Evolutionary conservation across 331 rosid genomes (phyloP).

Genomic region (Spiraea crenata): DNA sequence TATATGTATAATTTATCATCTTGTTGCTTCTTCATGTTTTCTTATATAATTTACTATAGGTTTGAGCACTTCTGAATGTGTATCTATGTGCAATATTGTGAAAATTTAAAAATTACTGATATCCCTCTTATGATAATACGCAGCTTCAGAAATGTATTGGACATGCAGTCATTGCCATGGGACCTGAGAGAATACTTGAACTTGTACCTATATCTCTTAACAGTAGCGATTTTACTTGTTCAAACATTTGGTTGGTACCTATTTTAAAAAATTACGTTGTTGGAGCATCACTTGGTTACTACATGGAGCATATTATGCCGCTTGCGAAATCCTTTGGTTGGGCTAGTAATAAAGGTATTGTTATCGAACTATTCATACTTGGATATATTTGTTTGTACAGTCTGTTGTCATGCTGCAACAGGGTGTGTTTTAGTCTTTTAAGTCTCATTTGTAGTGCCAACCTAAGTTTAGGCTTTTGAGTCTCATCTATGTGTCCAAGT

Average conservation of each 20-base stretch:
- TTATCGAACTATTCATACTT: not conserved
- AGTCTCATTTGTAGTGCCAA: not conserved
- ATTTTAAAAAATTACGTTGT: slow-evolving; percentile 62
- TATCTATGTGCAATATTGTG: not conserved
- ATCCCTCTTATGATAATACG: slow-evolving; percentile 25
- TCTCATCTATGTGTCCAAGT: no score
- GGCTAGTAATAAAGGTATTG: slow-evolving; percentile 72
- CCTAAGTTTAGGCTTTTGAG: no score
- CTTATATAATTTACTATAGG: not conserved
- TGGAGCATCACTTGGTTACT: slow-evolving; percentile 77
- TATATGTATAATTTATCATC: not conserved
- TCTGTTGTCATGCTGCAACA: not conserved
- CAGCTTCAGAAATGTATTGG: slow-evolving; percentile 86
- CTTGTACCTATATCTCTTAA: slow-evolving; percentile 65
- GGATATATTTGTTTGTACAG: not conserved
- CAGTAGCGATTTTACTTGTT: slow-evolving; percentile 41
- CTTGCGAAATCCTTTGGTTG: slow-evolving; percentile 80
- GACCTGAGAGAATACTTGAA: slow-evolving; percentile 71
- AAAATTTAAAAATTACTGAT: not conserved
- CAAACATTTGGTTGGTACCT: slow-evolving; percentile 79
- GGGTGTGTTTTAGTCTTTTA: not conserved
- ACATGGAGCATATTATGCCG: slow-evolving; percentile 64
- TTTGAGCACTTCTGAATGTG: not conserved
- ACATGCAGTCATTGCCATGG: slow-evolving; percentile 81
- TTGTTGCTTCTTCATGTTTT: not conserved